Percentiles rank a stretch among this genome's conserved stretches.
Evolutionary conservation across 139 green algal species (phyloP).

Genomic region (Zygnema circumcarinatum): DNA sequence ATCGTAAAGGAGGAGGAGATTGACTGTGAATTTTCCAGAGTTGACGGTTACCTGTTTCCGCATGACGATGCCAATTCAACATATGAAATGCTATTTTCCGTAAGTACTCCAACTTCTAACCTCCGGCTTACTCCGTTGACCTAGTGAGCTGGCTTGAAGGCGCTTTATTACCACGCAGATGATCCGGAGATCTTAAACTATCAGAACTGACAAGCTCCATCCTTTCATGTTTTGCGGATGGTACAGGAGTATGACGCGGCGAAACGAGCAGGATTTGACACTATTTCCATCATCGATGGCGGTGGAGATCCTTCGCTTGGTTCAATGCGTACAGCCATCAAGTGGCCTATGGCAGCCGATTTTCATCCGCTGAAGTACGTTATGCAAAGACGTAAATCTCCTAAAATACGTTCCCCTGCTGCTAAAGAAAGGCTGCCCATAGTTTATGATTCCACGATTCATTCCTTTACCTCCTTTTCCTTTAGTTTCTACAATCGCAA

Average conservation of each 20-base stretch:
- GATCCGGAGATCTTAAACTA: too few relatives aligned
- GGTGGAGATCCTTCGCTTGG: constrained; percentile 1
- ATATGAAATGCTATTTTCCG: constrained; percentile 30
- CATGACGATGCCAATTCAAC: constrained; percentile 51
- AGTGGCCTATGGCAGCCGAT: constrained; percentile 22
- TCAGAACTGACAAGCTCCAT: not conserved
- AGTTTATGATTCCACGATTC: not conserved
- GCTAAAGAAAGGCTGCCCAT: not conserved
- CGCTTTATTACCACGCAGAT: not conserved
- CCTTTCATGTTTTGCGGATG: not conserved
- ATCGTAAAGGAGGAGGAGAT: constrained; percentile 66
- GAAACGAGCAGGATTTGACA: constrained; percentile 36
- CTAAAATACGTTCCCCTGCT: not conserved
- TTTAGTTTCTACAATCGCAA: not conserved
- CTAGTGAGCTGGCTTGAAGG: not conserved
- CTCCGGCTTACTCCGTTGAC: not conserved
- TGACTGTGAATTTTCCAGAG: constrained; percentile 66
- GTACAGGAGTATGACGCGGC: constrained; percentile 32
- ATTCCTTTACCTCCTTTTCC: not conserved
- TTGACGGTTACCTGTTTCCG: constrained; percentile 70
- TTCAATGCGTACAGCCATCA: not conserved
- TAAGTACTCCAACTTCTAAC: not conserved
- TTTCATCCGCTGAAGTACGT: constrained; percentile 50
- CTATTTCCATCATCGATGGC: not conserved
- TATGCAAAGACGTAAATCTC: not conserved